Base-by-base conservation (phyloP, 1,284 basidiomycete genomes). In the Apiotrichum akiyoshidainum region DNA sequence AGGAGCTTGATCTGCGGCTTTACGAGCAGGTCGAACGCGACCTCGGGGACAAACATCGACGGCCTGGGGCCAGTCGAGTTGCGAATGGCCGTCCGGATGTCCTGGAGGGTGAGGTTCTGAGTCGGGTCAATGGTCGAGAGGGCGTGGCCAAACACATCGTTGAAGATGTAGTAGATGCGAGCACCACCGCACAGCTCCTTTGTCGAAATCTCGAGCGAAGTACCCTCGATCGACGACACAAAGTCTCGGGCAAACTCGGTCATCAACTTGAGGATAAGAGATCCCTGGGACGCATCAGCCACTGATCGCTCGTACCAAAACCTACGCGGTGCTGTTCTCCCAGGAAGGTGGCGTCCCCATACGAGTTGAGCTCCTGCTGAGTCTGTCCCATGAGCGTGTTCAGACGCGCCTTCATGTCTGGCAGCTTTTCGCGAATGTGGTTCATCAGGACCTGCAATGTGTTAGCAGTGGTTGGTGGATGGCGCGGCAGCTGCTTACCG, bases 311-410 rank as follows among this genome's bases (percentile, higher is more conserved):
- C 17, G 49, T 13, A 5, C 0, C 16, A 34, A n/a, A 59, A 65
- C 80, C 70, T 53, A 79, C 81, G 78, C 92, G 87, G 74, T 97
- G 93, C 70, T 86, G 86, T 79, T 97, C 94, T 19, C 92, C 95
- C 66, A 92, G 89, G 73, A 94, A 86, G 2, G 92, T 90, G 21
- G 91, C 85, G 74, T 98, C 96, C 33, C 96, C 96, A 71, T 96
- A 98, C 7, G 92, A 87, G 77, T 92, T 92, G 48, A 99, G 84
- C 76, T 99, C 96, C 78, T 99, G 96, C 76, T 98, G 94, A 6
- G 96, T 93, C 80, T 99, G 96, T 13, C 94, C 93, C 92, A 99
- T 99, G 16, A 99, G 81, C 9, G 96, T 99, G 76, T 99, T 99
- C 64, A 99, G 81, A 19, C 94, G 85, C 14, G 96, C 96, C 78